Conservation (phyloP, 352 stramenopile genomes). For the Pythium monospermum region DNA sequence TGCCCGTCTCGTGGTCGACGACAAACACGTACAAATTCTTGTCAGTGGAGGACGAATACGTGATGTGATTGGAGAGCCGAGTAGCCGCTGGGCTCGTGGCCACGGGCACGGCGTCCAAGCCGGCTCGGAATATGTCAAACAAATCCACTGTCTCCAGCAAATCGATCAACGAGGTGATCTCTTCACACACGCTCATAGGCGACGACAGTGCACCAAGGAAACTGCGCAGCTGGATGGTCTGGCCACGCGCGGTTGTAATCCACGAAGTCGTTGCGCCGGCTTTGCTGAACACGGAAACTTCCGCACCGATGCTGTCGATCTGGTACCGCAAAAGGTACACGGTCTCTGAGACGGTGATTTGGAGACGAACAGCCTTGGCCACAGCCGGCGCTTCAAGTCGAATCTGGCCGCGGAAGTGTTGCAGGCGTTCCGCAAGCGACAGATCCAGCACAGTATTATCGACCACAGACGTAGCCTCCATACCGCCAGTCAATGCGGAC, state of each 20-base stretch:
- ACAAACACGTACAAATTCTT: slow-evolving; percentile 44
- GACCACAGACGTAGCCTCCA: not conserved
- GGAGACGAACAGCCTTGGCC: slow-evolving; percentile 20
- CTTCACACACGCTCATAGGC: slow-evolving; percentile 11
- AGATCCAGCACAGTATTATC: too few species aligned
- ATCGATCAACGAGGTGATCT: slow-evolving; percentile 36
- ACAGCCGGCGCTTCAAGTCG: slow-evolving; percentile 29
- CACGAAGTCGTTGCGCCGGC: slow-evolving; percentile 36
- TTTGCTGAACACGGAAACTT: slow-evolving; percentile 43
- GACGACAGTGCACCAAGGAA: slow-evolving; percentile 20
- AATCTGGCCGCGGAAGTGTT: slow-evolving; percentile 41
- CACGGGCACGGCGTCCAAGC: slow-evolving; percentile 11
- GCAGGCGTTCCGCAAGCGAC: slow-evolving; percentile 32
- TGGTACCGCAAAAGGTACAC: slow-evolving; percentile 44
- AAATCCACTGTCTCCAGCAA: slow-evolving; percentile 44
- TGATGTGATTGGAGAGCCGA: slow-evolving; percentile 11
- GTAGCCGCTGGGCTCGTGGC: slow-evolving; percentile 4
- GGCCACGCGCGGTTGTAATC: slow-evolving; percentile 34
- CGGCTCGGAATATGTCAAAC: slow-evolving; percentile 35
- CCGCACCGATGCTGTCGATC: slow-evolving; percentile 29
- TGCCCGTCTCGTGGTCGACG: slow-evolving; percentile 31
- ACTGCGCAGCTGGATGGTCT: slow-evolving; percentile 31
- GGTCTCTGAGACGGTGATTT: slow-evolving; percentile 26
- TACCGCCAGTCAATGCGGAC: slow-evolving; percentile 21
- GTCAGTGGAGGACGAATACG: slow-evolving; percentile 23